Evolutionary conservation across 2,329 filamentous ascomycete species (phyloP), one percentile per base, ranked within the genome.

Genomic region (Aureobasidium sp.): DNA sequence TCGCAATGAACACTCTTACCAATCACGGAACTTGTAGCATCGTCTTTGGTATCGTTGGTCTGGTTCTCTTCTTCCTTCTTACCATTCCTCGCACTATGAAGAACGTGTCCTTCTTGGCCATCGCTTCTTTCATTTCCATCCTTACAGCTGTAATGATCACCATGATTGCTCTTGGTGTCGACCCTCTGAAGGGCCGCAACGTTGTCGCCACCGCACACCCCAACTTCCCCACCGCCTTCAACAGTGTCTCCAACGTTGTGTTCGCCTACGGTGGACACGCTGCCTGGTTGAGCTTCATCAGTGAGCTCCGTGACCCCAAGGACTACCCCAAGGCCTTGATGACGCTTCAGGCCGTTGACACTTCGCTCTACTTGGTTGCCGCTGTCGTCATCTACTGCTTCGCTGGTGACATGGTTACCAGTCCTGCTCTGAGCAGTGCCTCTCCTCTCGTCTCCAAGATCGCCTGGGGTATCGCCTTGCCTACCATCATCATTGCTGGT

Each of bases 401-500:
- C 67, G 82, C 81, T 2, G 87, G 87, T 0, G 75, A 78, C 0
- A 73, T 78, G 19, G 85, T 89, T 0, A 77, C 80, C 1, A 85
- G 83, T 0, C 87, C 87, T 0, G 86, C 87, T 0, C 78, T 90
- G 2, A 83, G 84, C 9, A 86, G 85, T 0, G 81, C 85, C 7
- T 77, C 78, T 1, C 70, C 71, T 0, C 66, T 80, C 0, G 74
- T 89, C 35, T 77, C 79, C 47, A 89, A 88, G 71, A 74, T 86
- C 17, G 85, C 86, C 17, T 90, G 85, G 73, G 87, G 85, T 27
- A 77, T 90, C 63, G 87, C 87, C 0, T 77, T 88, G 6, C 87
- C 86, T 8, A 89, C 87, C 31, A 89, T 89, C 60, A 76, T 89
- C 57, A 83, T 90, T 54, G 85, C 86, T 0, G 87, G 87, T 60